Base-by-base conservation (phyloP, 78 protist genomes). In the Dictyostelium brefeldianum region DNA sequence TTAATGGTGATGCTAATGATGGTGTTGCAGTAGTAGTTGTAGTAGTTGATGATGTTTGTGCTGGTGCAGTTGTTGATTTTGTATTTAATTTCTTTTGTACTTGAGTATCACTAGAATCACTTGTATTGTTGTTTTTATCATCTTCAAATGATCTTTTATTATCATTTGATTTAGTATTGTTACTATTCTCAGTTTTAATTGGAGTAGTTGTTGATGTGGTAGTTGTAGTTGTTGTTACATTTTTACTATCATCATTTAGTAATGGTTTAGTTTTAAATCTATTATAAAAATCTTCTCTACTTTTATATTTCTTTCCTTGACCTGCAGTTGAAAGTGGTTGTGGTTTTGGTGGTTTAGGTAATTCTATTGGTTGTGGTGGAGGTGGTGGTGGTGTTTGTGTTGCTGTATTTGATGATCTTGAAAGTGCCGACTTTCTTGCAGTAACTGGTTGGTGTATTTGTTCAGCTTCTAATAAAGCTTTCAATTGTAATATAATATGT, bases 241-340 rank as follows among this genome's bases (percentile, higher is more conserved):
- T 54, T 51, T 51, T 14, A 17, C 18, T 14, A 15, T 17, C 27
- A 18, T 18, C 15, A 53, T 15, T 56, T 56, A 10, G 6, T 20
- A 5, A 3, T 10, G 70, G 5, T 22, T 62, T 62, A 11, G 22
- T 62, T 62, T 62, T 62, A 62, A 10, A 62, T 25, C 70, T 62
- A 25, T 62, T 62, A 62, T 62, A 62, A 11, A 62, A 62, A 62
- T 62, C 70, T 17, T 62, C 70, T 11, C 70, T 62, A 62, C 70
- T 62, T 62, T 62, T 62, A 62, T 62, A 62, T 62, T 62, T 62
- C 10, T n/a, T 62, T 25, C 31, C 18, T 62, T 62, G 22, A 4
- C n/a, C 27, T 62, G 12, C 10, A 0, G 70, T 11, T 11, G 43
- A 11, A 62, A 11, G 41, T 3, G 8, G 70, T 62, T 25, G 70